Conservation (phyloP, 148 eudicot species). For the Vaccinium myrtillus region DNA sequence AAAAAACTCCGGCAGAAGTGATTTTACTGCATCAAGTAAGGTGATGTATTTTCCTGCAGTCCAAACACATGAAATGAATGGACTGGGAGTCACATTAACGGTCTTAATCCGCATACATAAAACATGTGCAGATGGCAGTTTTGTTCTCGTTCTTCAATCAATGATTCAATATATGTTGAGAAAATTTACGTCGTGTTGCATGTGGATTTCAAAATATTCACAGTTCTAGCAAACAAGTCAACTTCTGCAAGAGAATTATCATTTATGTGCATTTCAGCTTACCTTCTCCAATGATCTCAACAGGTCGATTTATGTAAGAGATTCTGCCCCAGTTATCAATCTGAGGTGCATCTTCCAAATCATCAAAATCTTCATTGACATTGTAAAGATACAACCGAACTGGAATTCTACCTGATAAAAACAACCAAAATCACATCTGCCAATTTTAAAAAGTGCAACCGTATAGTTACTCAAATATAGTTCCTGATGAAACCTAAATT, state of each 20-base stretch:
- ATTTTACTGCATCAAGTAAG: constrained; percentile 69
- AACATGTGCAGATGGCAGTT: too few species aligned
- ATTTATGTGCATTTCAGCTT: constrained; percentile 14
- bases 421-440: not conserved
- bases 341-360: constrained; percentile 64
- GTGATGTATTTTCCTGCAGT: constrained; percentile 69
- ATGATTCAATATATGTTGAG: not conserved
- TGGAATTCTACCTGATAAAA: constrained; percentile 75
- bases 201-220: not conserved
- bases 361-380: constrained; percentile 54
- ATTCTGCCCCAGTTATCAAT: constrained; percentile 83
- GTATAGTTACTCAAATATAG: not conserved
- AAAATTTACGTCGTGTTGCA: not conserved
- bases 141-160: not conserved
- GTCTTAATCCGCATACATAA: not conserved
- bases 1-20: constrained; percentile 68
- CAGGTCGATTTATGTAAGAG: constrained; percentile 78
- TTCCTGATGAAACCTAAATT: not conserved
- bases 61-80: constrained; percentile 2
- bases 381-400: constrained; percentile 74
- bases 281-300: constrained; percentile 72
- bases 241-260: not conserved
- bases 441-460: not conserved
- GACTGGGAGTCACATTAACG: not conserved
- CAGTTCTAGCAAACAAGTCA: not conserved